Base-by-base conservation (phyloP, 2,329 filamentous ascomycete species). In the Rhynchosporium agropyri region DNA sequence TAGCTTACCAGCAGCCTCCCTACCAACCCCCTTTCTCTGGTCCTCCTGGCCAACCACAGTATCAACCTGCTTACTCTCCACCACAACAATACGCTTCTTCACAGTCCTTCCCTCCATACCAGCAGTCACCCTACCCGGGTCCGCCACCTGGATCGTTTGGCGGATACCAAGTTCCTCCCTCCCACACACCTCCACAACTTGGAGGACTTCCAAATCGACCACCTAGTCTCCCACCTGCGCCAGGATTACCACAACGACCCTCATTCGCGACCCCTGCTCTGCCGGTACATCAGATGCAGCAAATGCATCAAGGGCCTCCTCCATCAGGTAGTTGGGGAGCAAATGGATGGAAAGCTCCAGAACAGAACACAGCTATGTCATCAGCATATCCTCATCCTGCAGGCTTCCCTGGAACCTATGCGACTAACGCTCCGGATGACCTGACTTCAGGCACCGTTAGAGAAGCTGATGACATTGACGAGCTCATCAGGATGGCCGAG, bases 401-500 rank as follows among this genome's bases (percentile, higher is more conserved):
- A 70, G 72, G 72, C 62, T 73, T 71, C 60, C 69, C 67, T 70
- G 72, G 70, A 57, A 70, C 69, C 64, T 71, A 72, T 67, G 62
- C 73, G 66, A 70, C 73, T 74, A 77, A 73, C 65, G 76, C 78
- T 40, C 78, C 79, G 60, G 80, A 83, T 70, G 79, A 83, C 68
- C 75, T 81, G 50, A 76, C 79, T 58, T 75, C 80, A 53, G 77
- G 78, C 54, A 79, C 77, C 33, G 74, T 76, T 6, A 73, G 78
- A 62, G 77, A 77, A 43, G 81, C 81, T 60, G 56, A 88, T 71
- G 84, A 88, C 65, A 88, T 89, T 70, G 86, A 89, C 72, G 80
- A 85, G 71, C 75, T 88, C 68, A 88, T 88, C 68, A 82, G 86
- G 57, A 84, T 85, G 79, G 85, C 85, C 1, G 85, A 88, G 74